Percentiles rank a stretch among this genome's conserved stretches.
Conservation (phyloP, 148 eudicot genomes). For the Vaccinium corymbosum region DNA sequence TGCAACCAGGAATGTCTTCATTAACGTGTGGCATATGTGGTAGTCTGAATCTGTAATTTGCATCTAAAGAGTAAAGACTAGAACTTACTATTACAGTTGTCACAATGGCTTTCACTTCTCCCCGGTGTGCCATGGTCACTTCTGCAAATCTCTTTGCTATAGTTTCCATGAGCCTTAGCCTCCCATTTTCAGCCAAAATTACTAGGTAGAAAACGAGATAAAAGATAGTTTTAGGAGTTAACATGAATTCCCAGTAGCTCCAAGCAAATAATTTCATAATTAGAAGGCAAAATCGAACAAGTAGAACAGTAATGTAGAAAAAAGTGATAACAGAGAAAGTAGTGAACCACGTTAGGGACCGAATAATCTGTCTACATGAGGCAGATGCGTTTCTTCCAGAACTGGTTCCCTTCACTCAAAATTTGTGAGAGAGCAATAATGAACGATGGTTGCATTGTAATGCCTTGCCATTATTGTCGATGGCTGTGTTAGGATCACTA, state of each 20-base stretch:
- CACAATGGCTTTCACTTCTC: constrained; percentile 75
- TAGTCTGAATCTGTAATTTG: background rate
- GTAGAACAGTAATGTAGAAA: background rate
- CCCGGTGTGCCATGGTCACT: constrained; percentile 85
- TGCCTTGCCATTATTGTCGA: background rate
- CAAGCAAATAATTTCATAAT: constrained; percentile 1
- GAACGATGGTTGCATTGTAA: background rate
- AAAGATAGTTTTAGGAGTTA: background rate
- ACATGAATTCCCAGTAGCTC: background rate
- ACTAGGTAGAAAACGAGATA: constrained; percentile 27
- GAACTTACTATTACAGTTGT: constrained; percentile 81
- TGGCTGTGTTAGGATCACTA: background rate
- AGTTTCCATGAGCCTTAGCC: constrained; percentile 55
- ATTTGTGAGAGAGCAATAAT: background rate
- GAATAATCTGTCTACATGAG: background rate
- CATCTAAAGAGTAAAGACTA: constrained; percentile 12
- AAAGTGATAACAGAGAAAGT: background rate
- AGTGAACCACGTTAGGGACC: background rate
- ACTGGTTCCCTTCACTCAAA: background rate
- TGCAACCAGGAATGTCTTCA: background rate
- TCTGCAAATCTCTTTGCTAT: constrained; percentile 71
- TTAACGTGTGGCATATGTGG: background rate
- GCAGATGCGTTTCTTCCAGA: background rate
- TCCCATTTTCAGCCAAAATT: constrained; percentile 75
- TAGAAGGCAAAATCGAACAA: background rate